Evolutionary conservation across 2,329 filamentous ascomycete species (phyloP), one percentile per base, ranked within the genome.

Genomic region (Neopestalotiopsis rosae): DNA sequence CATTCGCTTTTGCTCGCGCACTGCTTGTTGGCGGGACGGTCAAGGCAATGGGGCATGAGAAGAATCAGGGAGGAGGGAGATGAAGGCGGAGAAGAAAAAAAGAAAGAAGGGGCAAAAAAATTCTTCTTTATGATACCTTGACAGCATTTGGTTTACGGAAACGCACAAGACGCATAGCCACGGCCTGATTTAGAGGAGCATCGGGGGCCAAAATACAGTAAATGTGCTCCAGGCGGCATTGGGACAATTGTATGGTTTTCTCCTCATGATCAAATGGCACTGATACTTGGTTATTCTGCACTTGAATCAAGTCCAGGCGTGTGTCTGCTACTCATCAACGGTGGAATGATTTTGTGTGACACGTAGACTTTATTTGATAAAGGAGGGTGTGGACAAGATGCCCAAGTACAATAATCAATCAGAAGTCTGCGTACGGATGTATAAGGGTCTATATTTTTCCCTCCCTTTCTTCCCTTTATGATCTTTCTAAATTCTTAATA

Each of bases 151-250:
- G 14, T 66, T 66, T 32, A 66, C 32, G 63, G 49, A 66, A 66
- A 66, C 56, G 63, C 74, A 76, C 76, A 76, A 66, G 57, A 66
- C 56, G 63, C 74, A 76, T 77, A 76, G 76, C 67, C 74, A 74
- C 65, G 72, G 73, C 68, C 66, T 67, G 73, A 73, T 68, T 69
- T 68, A 59, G 66, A 68, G 63, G 57, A 62, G 61, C 66, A 68
- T 63, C 24, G 20, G 45, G 30, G 49, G 28, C 24, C 24, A 28
- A 34, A 34, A 20, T 28, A 17, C 20, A 17, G 63, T 28, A 56
- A 58, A 61, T 67, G 38, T 45, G 52, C 42, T 52, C 45, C 20
- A 20, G 17, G 45, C n/a, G 45, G 45, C 45, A n/a, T 52, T 52
- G n/a, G 45, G 45, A 52, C 45, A 52, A 10, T 28, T 28, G n/a